Conservation (phyloP, 306 rosid genomes). For the Vigna unguiculata region DNA sequence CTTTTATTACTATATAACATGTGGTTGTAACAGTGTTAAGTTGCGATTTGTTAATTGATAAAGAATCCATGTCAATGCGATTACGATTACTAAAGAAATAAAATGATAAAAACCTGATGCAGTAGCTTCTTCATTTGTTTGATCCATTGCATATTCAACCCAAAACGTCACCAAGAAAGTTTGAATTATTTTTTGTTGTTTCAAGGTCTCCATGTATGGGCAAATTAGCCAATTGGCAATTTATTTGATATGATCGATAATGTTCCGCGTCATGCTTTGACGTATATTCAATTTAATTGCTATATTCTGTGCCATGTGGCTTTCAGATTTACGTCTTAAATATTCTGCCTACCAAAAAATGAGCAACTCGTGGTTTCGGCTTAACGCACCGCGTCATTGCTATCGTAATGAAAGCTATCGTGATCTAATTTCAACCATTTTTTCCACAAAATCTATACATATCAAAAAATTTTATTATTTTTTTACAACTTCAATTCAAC, state of each 20-base stretch:
- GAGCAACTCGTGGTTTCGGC: background rate
- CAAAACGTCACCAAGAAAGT: slow-evolving; percentile 26
- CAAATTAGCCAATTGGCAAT: slow-evolving; percentile 19
- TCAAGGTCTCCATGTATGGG: background rate
- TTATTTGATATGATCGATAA: background rate
- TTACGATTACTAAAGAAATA: background rate
- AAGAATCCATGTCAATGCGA: slow-evolving; percentile 15
- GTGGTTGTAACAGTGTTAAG: background rate
- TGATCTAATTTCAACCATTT: background rate
- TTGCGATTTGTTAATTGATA: background rate
- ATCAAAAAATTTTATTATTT: background rate
- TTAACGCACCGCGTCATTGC: background rate
- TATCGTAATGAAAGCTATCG: slow-evolving; percentile 11
- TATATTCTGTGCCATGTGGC: slow-evolving; percentile 11
- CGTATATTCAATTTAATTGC: background rate
- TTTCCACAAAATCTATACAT: background rate
- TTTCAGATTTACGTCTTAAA: background rate
- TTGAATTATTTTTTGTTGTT: background rate
- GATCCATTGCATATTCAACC: slow-evolving; percentile 20
- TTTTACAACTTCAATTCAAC: background rate
- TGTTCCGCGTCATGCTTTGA: background rate
- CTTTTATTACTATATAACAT: background rate
- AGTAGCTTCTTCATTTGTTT: slow-evolving; percentile 13
- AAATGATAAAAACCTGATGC: slow-evolving; percentile 27
- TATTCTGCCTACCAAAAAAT: background rate